Conservation (phyloP, 352 stramenopile species). For the Blastocystis hominis region DNA sequence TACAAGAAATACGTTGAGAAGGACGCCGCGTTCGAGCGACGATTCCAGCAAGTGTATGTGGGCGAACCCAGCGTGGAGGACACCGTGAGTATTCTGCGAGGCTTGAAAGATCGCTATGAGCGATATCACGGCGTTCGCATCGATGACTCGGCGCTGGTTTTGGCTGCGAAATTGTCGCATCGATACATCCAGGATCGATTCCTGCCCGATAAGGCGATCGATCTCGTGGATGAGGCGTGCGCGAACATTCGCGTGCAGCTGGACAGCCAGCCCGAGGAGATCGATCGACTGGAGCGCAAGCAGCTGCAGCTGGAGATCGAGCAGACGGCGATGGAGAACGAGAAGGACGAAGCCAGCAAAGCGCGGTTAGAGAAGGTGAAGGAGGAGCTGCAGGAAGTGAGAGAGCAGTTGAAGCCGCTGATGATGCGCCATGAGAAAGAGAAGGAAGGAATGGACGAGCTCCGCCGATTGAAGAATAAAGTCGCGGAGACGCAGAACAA, state of each 20-base stretch:
- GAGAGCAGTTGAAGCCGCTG: slow-evolving; percentile 79
- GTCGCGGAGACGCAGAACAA: slow-evolving; percentile 80
- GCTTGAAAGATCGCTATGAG: slow-evolving; percentile 88
- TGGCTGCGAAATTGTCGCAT: slow-evolving; percentile 82
- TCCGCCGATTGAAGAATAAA: slow-evolving; percentile 82
- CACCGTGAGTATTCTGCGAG: slow-evolving; percentile 87
- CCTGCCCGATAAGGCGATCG: slow-evolving; percentile 85
- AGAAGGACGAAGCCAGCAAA: slow-evolving; percentile 84
- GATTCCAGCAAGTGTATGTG: slow-evolving; percentile 90
- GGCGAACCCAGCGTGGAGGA: slow-evolving; percentile 82
- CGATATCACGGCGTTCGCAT: slow-evolving; percentile 89
- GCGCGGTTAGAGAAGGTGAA: slow-evolving; percentile 78
- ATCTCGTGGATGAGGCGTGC: slow-evolving; percentile 85
- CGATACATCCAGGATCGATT: slow-evolving; percentile 82
- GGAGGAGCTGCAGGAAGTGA: slow-evolving; percentile 78
- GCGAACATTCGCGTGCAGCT: slow-evolving; percentile 80
- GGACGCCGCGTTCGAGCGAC: slow-evolving; percentile 87
- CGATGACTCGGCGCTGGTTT: slow-evolving; percentile 79
- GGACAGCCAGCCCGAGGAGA: slow-evolving; percentile 84
- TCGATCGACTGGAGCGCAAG: slow-evolving; percentile 84
- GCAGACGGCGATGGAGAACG: slow-evolving; percentile 77
- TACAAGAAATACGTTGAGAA: slow-evolving; percentile 96
- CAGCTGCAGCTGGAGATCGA: slow-evolving; percentile 90
- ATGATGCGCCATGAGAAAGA: slow-evolving; percentile 79
- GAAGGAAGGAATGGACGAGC: slow-evolving; percentile 79